Base-by-base conservation (phyloP, 169 alveolate genomes). In the Eimeria sp. region DNA sequence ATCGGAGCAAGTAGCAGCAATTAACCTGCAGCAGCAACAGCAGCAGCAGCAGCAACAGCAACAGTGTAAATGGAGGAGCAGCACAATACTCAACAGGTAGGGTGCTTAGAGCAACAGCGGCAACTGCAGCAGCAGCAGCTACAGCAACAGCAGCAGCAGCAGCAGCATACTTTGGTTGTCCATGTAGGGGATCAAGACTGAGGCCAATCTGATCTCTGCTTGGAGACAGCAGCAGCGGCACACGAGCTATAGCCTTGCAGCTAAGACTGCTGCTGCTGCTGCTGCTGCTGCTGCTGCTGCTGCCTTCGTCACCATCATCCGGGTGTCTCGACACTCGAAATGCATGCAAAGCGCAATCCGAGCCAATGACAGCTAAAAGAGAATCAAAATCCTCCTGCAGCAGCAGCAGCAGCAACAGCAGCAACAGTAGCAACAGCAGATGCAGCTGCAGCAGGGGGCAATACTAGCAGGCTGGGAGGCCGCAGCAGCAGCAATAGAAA, bases 271-370 rank as follows among this genome's bases (percentile, higher is more conserved):
- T 67, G 61, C 61, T 67, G 61, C 61, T 54, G 20, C 61, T 54
- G 10, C 61, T 14, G 61, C 61, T 54, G 10, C 16, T 54, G 20
- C 34, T 16, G 76, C 76, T 75, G 84, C 47, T 43, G 47, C 47
- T 75, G 84, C 20, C 54, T 75, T 27, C 27, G n/a, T 30, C 84
- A 27, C 34, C 84, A n/a, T 27, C 47, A 13, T 43, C 54, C n/a
- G 84, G 58, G 58, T 75, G 47, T 43, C 84, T 45, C 13, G 54
- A 34, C 58, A 75, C 84, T 51, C 84, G 47, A 75, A 34, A 75
- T 11, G 84, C 84, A 30, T 75, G 84, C 84, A 75, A 30, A 11
- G 84, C 84, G 84, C 84, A 75, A 51, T 75, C 84, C 30, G 84
- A 75, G 84, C 84, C 84, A n/a, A 75, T 75, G 18, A 75, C 84